Percentiles rank a stretch among this genome's conserved stretches.
These are phyloP conservation scores for Ophiostoma ips DNA, from an alignment of 2,329 filamentous ascomycete species.

Conservation along the genomic window DNA sequence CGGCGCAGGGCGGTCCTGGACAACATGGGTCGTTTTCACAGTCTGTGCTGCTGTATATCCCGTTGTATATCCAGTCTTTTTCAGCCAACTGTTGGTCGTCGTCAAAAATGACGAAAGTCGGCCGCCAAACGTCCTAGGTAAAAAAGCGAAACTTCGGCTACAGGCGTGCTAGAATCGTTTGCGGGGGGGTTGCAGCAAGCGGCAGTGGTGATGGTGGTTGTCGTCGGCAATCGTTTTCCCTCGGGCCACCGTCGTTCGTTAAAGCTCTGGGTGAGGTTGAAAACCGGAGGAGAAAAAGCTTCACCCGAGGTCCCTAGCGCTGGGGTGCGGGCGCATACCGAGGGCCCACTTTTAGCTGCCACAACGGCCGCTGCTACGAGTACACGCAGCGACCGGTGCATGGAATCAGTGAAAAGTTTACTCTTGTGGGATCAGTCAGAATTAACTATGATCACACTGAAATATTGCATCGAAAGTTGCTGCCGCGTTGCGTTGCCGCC, in stretches of 20 bases:
- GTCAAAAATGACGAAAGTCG: not conserved
- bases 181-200: not conserved
- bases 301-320: conserved; percentile 8
- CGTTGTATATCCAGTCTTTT: not conserved
- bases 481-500: no score
- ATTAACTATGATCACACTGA: no score
- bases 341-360: conserved; percentile 1
- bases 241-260: conserved; percentile 8
- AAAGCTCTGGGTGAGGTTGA: not conserved
- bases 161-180: not conserved
- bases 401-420: no score
- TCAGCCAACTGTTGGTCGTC: not conserved
- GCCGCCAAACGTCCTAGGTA: not conserved
- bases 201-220: not conserved
- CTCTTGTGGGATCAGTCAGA: no score
- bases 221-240: conserved; percentile 11
- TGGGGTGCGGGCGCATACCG: not conserved
- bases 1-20: conserved; percentile 38
- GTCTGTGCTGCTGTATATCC: not conserved
- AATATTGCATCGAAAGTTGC: no score
- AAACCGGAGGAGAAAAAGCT: conserved; percentile 9
- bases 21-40: conserved; percentile 31
- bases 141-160: not conserved
- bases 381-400: no score
- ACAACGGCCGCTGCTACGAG: no score